Evolutionary conservation across 495 filamentous ascomycete genomes (phyloP), one percentile per base, ranked within the genome.

Genomic region (Parachaetomium inaequale): DNA sequence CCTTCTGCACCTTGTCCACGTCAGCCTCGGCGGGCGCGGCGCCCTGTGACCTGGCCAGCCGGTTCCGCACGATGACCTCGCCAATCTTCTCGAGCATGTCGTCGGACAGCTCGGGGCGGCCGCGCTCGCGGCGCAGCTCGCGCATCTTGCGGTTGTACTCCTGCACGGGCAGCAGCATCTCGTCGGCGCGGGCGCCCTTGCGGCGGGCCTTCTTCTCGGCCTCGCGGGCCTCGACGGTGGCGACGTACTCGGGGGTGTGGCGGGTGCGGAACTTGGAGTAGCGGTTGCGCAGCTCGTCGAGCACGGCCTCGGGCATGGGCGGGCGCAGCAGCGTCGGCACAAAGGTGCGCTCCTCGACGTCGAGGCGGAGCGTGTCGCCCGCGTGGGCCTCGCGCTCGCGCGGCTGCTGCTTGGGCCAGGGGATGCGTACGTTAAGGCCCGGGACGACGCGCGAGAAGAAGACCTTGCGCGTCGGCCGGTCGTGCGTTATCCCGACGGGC

Each of bases 261-360:
- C 92, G 77, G 45, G 84, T 89, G 64, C 93, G 83, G 86, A 91
- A 96, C 63, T 83, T 85, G 62, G 84, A 87, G 83, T 88, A 97
- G 67, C 88, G 89, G 76, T 88, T 88, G 63, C 94, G 82, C 71
- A 97, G 79, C 79, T 98, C 93, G 72, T 97, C 89, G 64, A 98
- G 82, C 34, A 97, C 83, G 28, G 70, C 78, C 49, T 77, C 72
- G 28, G 94, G 91, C 80, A 97, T 89, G n/a, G 93, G 93, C 19
- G 88, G 80, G 14, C 79, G 72, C 3, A 90, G 76, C 14, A 97
- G 74, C 15, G 87, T 89, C 0, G 93, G 92, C 12, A 85, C 75
- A 76, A 87, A 97, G 10, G 89, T 93, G 56, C 72, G 76, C 17
- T 84, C 80, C 63, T 96, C 91, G 58, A 91, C 89, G 57, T 89